Conservation (phyloP, 768 basidiomycete species). For the Boletus patriciae region DNA sequence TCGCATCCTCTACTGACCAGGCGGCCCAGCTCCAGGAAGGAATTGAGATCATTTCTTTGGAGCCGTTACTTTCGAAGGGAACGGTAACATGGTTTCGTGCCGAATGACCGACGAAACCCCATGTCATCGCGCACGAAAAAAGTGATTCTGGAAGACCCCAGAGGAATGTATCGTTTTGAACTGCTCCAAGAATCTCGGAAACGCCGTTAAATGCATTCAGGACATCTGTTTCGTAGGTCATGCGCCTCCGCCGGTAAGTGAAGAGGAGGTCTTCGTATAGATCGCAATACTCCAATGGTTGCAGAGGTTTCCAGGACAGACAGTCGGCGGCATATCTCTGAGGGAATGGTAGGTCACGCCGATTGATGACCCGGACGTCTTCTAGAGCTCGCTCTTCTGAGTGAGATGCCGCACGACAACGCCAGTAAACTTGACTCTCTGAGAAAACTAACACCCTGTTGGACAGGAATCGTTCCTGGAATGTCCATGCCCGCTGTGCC, state of each 20-base stretch:
- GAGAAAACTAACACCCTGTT: slow-evolving; percentile 20
- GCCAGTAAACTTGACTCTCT: slow-evolving; percentile 21
- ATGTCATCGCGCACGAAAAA: slow-evolving; percentile 14
- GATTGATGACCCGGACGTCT: neutral
- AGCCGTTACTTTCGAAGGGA: slow-evolving; percentile 5
- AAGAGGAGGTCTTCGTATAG: neutral
- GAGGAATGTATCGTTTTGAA: slow-evolving; percentile 10
- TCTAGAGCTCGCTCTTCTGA: slow-evolving; percentile 19
- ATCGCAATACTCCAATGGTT: neutral
- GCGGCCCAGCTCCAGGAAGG: slow-evolving; percentile 20
- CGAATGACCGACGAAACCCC: neutral
- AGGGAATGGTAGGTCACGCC: neutral
- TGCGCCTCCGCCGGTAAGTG: slow-evolving; percentile 8
- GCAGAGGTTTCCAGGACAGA: slow-evolving; percentile 1
- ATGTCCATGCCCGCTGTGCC: slow-evolving; percentile 19
- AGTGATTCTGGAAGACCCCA: slow-evolving; percentile 16
- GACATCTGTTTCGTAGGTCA: slow-evolving; percentile 17
- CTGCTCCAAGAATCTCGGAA: slow-evolving; percentile 4
- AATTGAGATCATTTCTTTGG: neutral
- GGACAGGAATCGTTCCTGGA: slow-evolving; percentile 19
- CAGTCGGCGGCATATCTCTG: neutral
- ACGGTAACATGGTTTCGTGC: neutral
- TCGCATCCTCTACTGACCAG: slow-evolving; percentile 1
- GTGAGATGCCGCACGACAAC: slow-evolving; percentile 7
- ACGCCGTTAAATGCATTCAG: slow-evolving; percentile 16